A percentile compares a stretch with the other conserved stretches of the same genome.
Evolutionary conservation across 2,329 filamentous ascomycete species (phyloP).

Genomic region (Bipolaris zeicola): DNA sequence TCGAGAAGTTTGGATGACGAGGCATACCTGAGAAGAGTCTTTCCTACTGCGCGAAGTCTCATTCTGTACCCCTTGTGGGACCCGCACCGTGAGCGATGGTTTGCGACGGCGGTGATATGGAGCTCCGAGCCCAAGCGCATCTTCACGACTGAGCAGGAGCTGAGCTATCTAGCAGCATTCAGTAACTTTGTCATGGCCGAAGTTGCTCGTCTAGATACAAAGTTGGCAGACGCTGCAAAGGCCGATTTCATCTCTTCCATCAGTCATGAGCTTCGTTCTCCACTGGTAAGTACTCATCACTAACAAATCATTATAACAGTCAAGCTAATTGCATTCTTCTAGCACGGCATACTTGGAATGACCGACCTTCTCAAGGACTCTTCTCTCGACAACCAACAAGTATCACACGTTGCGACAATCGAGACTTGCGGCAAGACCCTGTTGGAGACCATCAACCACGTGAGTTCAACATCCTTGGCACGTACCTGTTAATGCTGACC

Average conservation of each 20-base stretch:
- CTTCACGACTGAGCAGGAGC: constrained; percentile 46
- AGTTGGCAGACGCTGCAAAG: constrained; percentile 54
- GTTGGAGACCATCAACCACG: constrained; percentile 51
- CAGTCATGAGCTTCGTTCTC: constrained; percentile 66
- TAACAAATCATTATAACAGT: background rate
- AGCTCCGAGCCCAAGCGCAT: constrained; percentile 46
- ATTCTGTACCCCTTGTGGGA: constrained; percentile 51
- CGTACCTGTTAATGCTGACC: background rate
- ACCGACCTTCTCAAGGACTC: constrained; percentile 44
- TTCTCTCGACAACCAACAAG: constrained; percentile 45
- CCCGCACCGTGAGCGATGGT: constrained; percentile 47
- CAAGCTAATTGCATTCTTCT: background rate
- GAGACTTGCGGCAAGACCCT: constrained; percentile 49
- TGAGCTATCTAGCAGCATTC: constrained; percentile 48
- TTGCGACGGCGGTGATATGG: constrained; percentile 47
- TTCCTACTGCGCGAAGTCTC: constrained; percentile 46
- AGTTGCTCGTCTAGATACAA: constrained; percentile 47
- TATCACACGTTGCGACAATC: constrained; percentile 49
- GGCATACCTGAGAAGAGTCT: constrained; percentile 37
- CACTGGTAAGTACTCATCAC: constrained; percentile 44
- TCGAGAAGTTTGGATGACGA: constrained; percentile 43
- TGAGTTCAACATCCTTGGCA: constrained; percentile 11
- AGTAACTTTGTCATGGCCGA: constrained; percentile 49
- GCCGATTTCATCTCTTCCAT: constrained; percentile 65
- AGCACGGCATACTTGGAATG: constrained; percentile 62